phyloP scores from a whole-genome alignment of 2,329 filamentous ascomycete genomes.

The Elsinoe fawcettii region DNA sequence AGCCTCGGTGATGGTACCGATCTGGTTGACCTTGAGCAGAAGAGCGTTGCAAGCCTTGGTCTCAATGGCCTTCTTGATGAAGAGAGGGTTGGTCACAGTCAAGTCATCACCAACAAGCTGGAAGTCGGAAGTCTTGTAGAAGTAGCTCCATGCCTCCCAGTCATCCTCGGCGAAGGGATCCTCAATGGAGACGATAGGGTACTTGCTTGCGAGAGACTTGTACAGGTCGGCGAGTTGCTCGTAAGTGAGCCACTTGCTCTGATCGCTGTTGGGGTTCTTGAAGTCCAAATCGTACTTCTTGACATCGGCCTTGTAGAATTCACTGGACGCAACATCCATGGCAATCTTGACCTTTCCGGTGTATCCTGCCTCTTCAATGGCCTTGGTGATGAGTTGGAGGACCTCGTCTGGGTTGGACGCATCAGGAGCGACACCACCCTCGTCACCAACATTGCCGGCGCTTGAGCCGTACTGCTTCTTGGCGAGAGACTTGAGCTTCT shows the following conservation, averaged over 20 bases:
- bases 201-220: constrained; percentile 80
- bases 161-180: constrained; percentile 99
- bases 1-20: constrained; percentile 95
- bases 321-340: constrained; percentile 97
- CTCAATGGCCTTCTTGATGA: constrained; percentile 99
- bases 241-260: constrained; percentile 96
- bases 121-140: constrained; percentile 98
- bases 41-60: constrained; percentile 98
- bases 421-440: constrained; percentile 98
- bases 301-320: constrained; percentile 92
- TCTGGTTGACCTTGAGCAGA: constrained; percentile 99
- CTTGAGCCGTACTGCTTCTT: constrained; percentile 99
- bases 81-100: constrained; percentile 96
- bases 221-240: constrained; percentile 93
- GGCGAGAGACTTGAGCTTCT: constrained; percentile 89
- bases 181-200: constrained; percentile 98
- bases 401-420: constrained; percentile 96
- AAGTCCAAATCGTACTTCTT: constrained; percentile 99
- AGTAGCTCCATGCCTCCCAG: constrained; percentile 99
- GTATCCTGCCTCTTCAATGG: constrained; percentile 93
- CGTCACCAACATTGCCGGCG: constrained; percentile 96
- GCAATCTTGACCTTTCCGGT: constrained; percentile 94
- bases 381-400: constrained; percentile 86
- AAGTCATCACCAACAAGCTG: constrained; percentile 98
- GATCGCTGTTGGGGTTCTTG: constrained; percentile 98